A percentile compares a stretch with the other conserved stretches of the same genome.
Conservation (phyloP, 768 basidiomycete genomes). For the Macrocybe gigantea region DNA sequence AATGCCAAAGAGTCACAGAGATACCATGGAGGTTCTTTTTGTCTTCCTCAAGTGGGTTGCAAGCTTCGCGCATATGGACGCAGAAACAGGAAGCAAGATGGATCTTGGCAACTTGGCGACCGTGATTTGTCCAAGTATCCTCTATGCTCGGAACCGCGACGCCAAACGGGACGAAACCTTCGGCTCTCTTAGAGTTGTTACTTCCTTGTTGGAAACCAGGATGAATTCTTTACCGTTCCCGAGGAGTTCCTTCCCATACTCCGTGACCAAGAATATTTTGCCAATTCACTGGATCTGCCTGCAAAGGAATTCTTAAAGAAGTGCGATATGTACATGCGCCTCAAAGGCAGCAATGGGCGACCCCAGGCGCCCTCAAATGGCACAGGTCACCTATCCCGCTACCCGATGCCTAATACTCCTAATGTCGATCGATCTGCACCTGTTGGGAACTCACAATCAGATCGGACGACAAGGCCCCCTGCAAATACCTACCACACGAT, state of each 20-base stretch:
- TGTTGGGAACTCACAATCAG: slow-evolving; percentile 31
- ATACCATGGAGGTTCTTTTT: slow-evolving; percentile 96
- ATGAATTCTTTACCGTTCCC: slow-evolving; percentile 94
- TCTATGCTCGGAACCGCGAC: slow-evolving; percentile 83
- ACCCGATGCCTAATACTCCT: slow-evolving; percentile 29
- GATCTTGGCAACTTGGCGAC: slow-evolving; percentile 93
- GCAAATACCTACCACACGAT: slow-evolving; percentile 35
- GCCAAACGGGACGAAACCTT: slow-evolving; percentile 93
- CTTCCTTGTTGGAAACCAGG: slow-evolving; percentile 87
- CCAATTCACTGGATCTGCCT: slow-evolving; percentile 81
- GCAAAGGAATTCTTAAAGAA: slow-evolving; percentile 96
- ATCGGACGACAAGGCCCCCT: slow-evolving; percentile 30
- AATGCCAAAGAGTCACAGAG: slow-evolving; percentile 89
- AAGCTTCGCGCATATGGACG: slow-evolving; percentile 96
- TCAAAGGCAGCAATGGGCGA: slow-evolving; percentile 59
- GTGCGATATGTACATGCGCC: slow-evolving; percentile 83
- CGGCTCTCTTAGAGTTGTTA: slow-evolving; percentile 79
- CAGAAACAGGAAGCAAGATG: slow-evolving; percentile 98
- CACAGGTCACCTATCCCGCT: slow-evolving; percentile 32
- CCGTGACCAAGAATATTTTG: slow-evolving; percentile 89
- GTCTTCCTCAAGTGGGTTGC: slow-evolving; percentile 99
- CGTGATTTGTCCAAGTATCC: slow-evolving; percentile 96
- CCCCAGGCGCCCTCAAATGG: slow-evolving; percentile 32
- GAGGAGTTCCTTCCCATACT: slow-evolving; percentile 83
- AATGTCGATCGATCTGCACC: slow-evolving; percentile 42